These are phyloP conservation scores for Pterocarpus santalinus DNA, from an alignment of 306 rosid genomes.

Conservation along the genomic window DNA sequence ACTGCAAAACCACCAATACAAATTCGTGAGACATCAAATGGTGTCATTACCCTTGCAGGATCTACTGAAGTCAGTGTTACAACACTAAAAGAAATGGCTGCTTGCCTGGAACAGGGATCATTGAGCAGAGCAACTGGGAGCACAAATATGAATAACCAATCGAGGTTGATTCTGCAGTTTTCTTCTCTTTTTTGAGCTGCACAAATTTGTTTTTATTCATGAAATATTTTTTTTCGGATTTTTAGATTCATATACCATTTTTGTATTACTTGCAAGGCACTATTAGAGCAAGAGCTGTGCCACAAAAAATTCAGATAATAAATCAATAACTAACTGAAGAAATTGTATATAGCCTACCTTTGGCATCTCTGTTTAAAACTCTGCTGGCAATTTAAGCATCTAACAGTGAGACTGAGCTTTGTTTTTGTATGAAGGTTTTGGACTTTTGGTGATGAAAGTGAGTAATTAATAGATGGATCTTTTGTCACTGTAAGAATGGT, in stretches of 20 bases:
- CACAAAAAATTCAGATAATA: slow-evolving; percentile 22
- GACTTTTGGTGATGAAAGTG: slow-evolving; percentile 12
- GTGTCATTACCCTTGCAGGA: slow-evolving; percentile 97
- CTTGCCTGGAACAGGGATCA: slow-evolving; percentile 98
- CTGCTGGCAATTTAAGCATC: slow-evolving; percentile 36
- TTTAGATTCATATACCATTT: slow-evolving; percentile 31
- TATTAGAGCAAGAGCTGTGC: slow-evolving; percentile 20
- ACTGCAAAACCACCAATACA: slow-evolving; percentile 96
- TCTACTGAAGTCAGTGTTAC: slow-evolving; percentile 93
- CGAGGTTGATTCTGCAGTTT: slow-evolving; percentile 71
- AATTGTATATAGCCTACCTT: slow-evolving; percentile 28
- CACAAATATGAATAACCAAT: slow-evolving; percentile 99
- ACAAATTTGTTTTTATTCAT: slow-evolving; percentile 10
- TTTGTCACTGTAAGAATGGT: slow-evolving; percentile 27
- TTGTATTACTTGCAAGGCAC: slow-evolving; percentile 14
- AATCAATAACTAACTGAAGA: slow-evolving; percentile 17
- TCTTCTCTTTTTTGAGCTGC: slow-evolving; percentile 41
- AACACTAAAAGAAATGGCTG: slow-evolving; percentile 91
- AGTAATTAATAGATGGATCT: slow-evolving; percentile 20
- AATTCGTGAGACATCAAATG: slow-evolving; percentile 98
- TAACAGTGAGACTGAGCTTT: slow-evolving; percentile 12
- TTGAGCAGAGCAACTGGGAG: slow-evolving; percentile 97
- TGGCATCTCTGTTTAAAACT: slow-evolving; percentile 22
- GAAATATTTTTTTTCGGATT: slow-evolving; percentile 6
- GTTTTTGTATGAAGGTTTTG: slow-evolving; percentile 21